A percentile compares a stretch with the other conserved stretches of the same genome.
phyloP scores from a whole-genome alignment of 2,329 filamentous ascomycete genomes.

The Botrytis elliptica region DNA sequence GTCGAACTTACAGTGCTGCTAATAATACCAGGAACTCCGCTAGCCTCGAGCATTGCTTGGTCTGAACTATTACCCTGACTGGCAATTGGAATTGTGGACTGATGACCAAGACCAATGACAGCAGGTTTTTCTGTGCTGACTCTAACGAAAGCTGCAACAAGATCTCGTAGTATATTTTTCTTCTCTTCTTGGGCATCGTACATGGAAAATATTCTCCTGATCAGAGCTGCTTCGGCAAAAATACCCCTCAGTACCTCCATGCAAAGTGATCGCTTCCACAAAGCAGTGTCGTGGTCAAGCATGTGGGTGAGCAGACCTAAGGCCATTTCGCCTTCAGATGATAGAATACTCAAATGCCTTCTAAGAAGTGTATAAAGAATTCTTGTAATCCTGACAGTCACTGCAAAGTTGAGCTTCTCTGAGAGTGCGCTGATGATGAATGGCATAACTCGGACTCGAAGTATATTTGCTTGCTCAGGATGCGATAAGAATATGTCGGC shows the following conservation, averaged over 20 bases:
- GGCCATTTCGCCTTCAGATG: slow-evolving; percentile 78
- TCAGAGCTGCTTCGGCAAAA: slow-evolving; percentile 75
- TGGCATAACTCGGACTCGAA: slow-evolving; percentile 77
- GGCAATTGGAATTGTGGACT: slow-evolving; percentile 77
- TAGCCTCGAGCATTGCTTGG: slow-evolving; percentile 85
- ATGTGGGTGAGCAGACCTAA: slow-evolving; percentile 80
- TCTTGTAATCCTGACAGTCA: slow-evolving; percentile 77
- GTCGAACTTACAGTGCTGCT: slow-evolving; percentile 66
- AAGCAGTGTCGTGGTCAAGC: slow-evolving; percentile 77
- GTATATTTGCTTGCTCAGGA: slow-evolving; percentile 74
- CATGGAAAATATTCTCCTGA: slow-evolving; percentile 75
- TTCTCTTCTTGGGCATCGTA: slow-evolving; percentile 74
- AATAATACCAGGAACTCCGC: slow-evolving; percentile 84
- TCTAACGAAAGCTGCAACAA: slow-evolving; percentile 87
- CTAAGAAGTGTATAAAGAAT: slow-evolving; percentile 81
- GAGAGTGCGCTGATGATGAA: slow-evolving; percentile 76
- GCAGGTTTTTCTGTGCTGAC: slow-evolving; percentile 87
- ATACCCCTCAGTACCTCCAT: slow-evolving; percentile 89
- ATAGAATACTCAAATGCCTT: slow-evolving; percentile 71
- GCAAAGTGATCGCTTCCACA: slow-evolving; percentile 86
- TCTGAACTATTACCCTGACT: slow-evolving; percentile 64
- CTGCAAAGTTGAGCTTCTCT: slow-evolving; percentile 75
- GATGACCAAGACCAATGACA: slow-evolving; percentile 83
- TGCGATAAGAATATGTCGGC: slow-evolving; percentile 75
- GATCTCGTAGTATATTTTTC: slow-evolving; percentile 74